Evolutionary conservation across 805 yeast species (phyloP).

Genomic region (Yarrowia alimentaria): DNA sequence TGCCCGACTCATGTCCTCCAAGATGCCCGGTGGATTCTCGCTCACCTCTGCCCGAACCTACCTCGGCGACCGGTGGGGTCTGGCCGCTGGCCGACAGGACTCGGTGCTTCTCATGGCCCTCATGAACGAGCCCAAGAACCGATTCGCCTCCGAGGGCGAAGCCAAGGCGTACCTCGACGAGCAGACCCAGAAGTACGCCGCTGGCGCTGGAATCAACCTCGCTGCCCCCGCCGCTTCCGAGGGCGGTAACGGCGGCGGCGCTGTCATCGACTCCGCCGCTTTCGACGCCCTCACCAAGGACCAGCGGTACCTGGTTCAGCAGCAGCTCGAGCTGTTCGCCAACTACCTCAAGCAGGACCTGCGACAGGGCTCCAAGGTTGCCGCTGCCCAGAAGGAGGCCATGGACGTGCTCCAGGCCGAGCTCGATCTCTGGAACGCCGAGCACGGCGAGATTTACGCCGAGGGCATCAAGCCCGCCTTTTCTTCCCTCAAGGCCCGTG

Average conservation of each 20-base stretch:
- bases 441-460: constrained; percentile 91
- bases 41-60: constrained; percentile 89
- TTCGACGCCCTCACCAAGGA: constrained; percentile 77
- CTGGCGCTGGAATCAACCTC: constrained; percentile 74
- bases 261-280: constrained; percentile 92
- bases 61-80: constrained; percentile 88
- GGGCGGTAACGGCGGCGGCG: constrained; percentile 62
- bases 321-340: constrained; percentile 88
- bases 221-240: constrained; percentile 57
- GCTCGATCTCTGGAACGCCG: constrained; percentile 87
- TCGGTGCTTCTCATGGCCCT: constrained; percentile 78
- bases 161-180: constrained; percentile 88
- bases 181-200: constrained; percentile 79
- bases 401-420: constrained; percentile 80
- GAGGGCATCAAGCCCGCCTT: constrained; percentile 87
- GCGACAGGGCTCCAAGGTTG: constrained; percentile 84
- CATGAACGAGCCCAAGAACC: constrained; percentile 85
- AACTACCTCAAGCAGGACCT: constrained; percentile 91
- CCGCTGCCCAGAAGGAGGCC: constrained; percentile 80
- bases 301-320: constrained; percentile 66
- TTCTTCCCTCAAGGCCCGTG: constrained; percentile 89
- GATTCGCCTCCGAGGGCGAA: constrained; percentile 82
- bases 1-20: constrained; percentile 88
- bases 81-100: constrained; percentile 93
- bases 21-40: constrained; percentile 99